A percentile compares a stretch with the other conserved stretches of the same genome.
phyloP scores from a whole-genome alignment of 805 yeast genomes.

The Yarrowia alimentaria region DNA sequence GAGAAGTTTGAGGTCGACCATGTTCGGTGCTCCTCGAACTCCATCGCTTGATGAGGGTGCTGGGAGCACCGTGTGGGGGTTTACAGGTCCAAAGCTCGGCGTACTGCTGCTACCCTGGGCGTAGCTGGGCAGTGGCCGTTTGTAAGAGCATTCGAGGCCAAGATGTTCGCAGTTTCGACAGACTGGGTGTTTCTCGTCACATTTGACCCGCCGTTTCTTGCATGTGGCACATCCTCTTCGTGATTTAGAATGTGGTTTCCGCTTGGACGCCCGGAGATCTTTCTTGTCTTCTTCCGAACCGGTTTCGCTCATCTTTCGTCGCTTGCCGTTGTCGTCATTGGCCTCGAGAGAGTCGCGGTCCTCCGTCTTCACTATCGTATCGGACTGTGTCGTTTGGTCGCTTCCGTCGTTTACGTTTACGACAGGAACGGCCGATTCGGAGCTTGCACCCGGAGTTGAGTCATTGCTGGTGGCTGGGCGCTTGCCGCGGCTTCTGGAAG shows the following conservation, averaged over 20 bases:
- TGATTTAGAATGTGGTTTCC: conserved; percentile 87
- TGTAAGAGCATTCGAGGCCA: conserved; percentile 73
- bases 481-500: too few species aligned
- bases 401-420: conserved; percentile 23
- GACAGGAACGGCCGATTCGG: conserved; percentile 18
- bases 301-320: conserved; percentile 3
- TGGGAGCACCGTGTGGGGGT: conserved; percentile 10
- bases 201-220: conserved; percentile 83
- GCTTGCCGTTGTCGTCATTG: background rate
- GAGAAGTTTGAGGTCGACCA: conserved; percentile 77
- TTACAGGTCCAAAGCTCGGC: conserved; percentile 9
- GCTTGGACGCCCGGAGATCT: conserved; percentile 43
- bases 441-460: too few species aligned
- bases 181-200: conserved; percentile 81
- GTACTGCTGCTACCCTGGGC: conserved; percentile 2
- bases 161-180: conserved; percentile 79
- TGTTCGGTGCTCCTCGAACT: conserved; percentile 48
- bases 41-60: conserved; percentile 36
- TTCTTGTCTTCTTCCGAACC: conserved; percentile 22
- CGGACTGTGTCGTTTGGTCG: conserved; percentile 19
- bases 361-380: conserved; percentile 13
- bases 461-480: too few species aligned
- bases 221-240: conserved; percentile 88
- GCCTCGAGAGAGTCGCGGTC: conserved; percentile 12
- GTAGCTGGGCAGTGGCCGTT: conserved; percentile 27